A percentile compares a stretch with the other conserved stretches of the same genome.
Conservation (phyloP, 2,329 filamentous ascomycete species). For the Pseudohalonectria lignicola region DNA sequence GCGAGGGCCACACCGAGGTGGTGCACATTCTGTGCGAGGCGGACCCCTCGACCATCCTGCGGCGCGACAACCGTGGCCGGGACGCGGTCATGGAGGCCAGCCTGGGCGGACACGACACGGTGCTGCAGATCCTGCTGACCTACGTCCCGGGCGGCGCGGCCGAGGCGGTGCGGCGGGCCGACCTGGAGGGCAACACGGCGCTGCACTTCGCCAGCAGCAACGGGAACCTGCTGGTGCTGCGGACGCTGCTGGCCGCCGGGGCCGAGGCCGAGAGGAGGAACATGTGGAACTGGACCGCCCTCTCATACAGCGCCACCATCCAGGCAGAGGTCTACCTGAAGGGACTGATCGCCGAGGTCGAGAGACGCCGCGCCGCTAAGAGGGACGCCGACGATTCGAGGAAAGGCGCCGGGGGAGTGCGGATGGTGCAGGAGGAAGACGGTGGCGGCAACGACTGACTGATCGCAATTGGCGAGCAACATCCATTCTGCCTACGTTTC, state of each 20-base stretch:
- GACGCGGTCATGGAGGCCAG: conserved; percentile 63
- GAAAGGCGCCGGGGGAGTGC: conserved; percentile 4
- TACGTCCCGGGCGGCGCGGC: conserved; percentile 43
- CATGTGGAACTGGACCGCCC: conserved; percentile 68
- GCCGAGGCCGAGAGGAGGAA: conserved; percentile 65
- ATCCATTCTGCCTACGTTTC: too few species aligned
- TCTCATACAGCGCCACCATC: conserved; percentile 73
- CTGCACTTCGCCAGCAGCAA: conserved; percentile 78
- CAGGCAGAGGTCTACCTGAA: conserved; percentile 80
- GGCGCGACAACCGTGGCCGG: conserved; percentile 55
- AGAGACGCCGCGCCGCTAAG: conserved; percentile 36
- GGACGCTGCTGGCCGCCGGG: conserved; percentile 68
- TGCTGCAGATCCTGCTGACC: conserved; percentile 53
- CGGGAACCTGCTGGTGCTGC: conserved; percentile 66
- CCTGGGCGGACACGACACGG: conserved; percentile 49
- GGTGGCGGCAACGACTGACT: conserved; percentile 2
- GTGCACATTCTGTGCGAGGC: conserved; percentile 59
- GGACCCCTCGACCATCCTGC: conserved; percentile 51
- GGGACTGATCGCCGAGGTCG: conserved; percentile 60
- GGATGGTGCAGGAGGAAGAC: conserved; percentile 9
- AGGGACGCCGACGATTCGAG: neutral
- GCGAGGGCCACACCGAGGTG: conserved; percentile 58
- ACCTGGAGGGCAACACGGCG: conserved; percentile 72
- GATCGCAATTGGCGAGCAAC: too few species aligned
- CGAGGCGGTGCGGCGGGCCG: conserved; percentile 44